These are phyloP conservation scores for Globisporangium parvum DNA, from an alignment of 352 stramenopile genomes.

Conservation along the genomic window DNA sequence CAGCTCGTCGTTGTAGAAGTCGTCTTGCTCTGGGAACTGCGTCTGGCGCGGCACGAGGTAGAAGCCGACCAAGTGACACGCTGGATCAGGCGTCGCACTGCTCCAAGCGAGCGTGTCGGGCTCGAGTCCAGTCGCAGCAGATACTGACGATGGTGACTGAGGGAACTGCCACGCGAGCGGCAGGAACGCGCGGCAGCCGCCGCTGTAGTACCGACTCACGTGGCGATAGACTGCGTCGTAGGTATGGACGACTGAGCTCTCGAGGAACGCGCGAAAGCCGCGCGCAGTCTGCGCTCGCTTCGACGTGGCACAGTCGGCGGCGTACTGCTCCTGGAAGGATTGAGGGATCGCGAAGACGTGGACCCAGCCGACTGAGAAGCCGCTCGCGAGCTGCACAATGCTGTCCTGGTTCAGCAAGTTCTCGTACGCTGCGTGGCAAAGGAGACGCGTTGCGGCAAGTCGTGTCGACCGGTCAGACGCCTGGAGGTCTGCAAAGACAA, in stretches of 20 bases:
- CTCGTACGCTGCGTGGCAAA: conserved; percentile 51
- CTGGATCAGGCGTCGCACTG: conserved; percentile 24
- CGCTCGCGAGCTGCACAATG: conserved; percentile 19
- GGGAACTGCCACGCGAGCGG: conserved; percentile 42
- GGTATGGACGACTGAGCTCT: conserved; percentile 21
- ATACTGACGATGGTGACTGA: background rate
- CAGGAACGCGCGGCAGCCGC: conserved; percentile 31
- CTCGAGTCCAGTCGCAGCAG: background rate
- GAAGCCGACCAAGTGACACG: conserved; percentile 42
- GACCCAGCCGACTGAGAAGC: conserved; percentile 47
- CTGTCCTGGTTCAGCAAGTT: conserved; percentile 33
- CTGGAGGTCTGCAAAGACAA: conserved; percentile 28
- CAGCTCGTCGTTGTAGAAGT: conserved; percentile 38
- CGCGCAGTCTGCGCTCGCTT: background rate
- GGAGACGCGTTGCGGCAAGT: conserved; percentile 31
- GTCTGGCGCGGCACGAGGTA: conserved; percentile 52
- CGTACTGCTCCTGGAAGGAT: conserved; percentile 21
- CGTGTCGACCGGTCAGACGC: conserved; percentile 36
- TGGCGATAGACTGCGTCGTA: conserved; percentile 34
- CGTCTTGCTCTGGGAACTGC: conserved; percentile 54
- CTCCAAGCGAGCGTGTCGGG: no score
- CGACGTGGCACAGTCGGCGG: background rate
- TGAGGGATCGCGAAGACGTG: conserved; percentile 42
- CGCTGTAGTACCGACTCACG: conserved; percentile 46
- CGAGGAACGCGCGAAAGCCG: conserved; percentile 25